Evolutionary conservation across 1,284 basidiomycete species (phyloP), one percentile per base, ranked within the genome.

Genomic region (Sanghuangporus weigelae): DNA sequence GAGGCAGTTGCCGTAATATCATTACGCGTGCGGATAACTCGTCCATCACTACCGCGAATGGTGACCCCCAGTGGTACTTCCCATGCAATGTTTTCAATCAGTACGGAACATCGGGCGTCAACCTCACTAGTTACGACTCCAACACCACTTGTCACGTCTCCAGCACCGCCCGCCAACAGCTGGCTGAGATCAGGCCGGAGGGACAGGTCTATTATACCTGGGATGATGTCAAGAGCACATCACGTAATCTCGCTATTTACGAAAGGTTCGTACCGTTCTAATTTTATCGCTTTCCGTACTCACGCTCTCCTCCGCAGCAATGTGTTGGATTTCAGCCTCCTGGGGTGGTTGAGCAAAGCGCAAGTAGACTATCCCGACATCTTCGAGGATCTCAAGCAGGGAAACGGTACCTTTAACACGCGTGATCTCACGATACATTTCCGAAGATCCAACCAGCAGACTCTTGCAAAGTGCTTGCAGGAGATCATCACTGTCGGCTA

Each of bases 141-240:
- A 72, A 75, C 21, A 87, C 82, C 11, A 87, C 84, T 62, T 98
- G 96, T 69, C 96, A 98, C 75, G 77, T 82, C 7, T 76, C 80
- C n/a, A 69, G 79, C 0, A 77, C 72, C 53, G 84, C 92, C 0
- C 81, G 87, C 59, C 71, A 72, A 7, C 68, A 78, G 42, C 80
- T 95, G 2, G 68, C 74, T 36, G 66, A 70, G 7, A 74, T 92
- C 71, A 71, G 71, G 6, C 79, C 86, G 4, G 79, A 85, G 62
- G 96, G 96, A 5, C 89, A 96, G 73, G 93, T 98, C 51, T 98
- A 92, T 74, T 97, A 93, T 72, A 90, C 87, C 3, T 99, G 96
- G 96, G 84, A 90, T 60, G 89, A 96, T 73, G 79, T 99, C 54
- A 77, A 78, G 63, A 85, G 89, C 70, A 57, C 82, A 2, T 73